Evolutionary conservation across 176 grass and related monocot genomes (phyloP).

Genomic region (Aegilops umbellulata): DNA sequence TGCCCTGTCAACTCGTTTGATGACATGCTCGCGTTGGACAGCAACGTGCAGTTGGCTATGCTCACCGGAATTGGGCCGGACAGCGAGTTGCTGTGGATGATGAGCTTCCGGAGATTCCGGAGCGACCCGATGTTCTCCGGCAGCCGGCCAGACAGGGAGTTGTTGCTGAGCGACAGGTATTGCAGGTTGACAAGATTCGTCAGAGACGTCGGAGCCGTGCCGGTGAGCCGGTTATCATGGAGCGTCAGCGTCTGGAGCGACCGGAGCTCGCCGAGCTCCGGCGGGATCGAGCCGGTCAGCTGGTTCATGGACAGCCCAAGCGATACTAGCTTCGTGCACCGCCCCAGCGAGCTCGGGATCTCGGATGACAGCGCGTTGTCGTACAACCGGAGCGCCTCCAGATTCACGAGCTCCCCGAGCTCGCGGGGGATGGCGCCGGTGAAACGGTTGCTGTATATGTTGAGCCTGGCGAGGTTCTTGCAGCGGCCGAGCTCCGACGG

Average conservation of each 20-base stretch:
- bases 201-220: background rate
- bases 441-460: conserved; percentile 63
- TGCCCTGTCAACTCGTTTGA: conserved; percentile 37
- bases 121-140: too few relatives aligned
- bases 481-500: conserved; percentile 61
- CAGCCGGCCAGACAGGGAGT: too few relatives aligned
- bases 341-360: conserved; percentile 56
- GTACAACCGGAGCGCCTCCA: conserved; percentile 28
- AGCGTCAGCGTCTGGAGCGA: conserved; percentile 49
- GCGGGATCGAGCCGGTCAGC: conserved; percentile 55
- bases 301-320: conserved; percentile 54
- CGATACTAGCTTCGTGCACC: conserved; percentile 36
- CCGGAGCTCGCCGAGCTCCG: conserved; percentile 60
- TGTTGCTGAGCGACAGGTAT: too few relatives aligned
- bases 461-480: conserved; percentile 50
- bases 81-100: too few relatives aligned
- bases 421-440: conserved; percentile 63
- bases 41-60: too few relatives aligned
- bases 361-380: conserved; percentile 57
- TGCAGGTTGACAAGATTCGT: too few relatives aligned
- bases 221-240: conserved; percentile 55
- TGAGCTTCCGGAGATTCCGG: too few relatives aligned
- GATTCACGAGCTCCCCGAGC: conserved; percentile 60
- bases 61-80: too few relatives aligned
- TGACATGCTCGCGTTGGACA: too few relatives aligned